Evolutionary conservation across 2,329 filamentous ascomycete species (phyloP), one percentile per base, ranked within the genome.

Genomic region (Elsinoe necatrix): DNA sequence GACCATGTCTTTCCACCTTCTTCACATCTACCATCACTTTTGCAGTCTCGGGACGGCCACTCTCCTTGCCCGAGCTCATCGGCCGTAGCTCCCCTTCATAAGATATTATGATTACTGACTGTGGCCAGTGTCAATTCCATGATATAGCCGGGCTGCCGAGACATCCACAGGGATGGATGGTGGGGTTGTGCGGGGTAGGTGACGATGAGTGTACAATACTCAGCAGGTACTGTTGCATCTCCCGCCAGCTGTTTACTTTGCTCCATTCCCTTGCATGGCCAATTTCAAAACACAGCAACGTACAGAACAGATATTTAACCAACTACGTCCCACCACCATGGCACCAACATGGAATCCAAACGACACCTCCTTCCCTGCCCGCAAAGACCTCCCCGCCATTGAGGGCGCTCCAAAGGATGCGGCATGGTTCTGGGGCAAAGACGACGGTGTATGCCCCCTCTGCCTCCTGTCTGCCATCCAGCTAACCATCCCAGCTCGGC

Each of bases 371-470:
- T 80, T 83, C 54, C 80, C 80, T 0, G 73, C 73, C 0, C 70
- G 78, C 12, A 75, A 76, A 55, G 75, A 82, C 52, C 70, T 83
- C 3, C 78, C 79, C 18, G 62, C 67, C 18, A 72, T 82, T 35
- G 68, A 74, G 1, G 76, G 75, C 31, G 78, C 78, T 1, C 80
- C 80, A 0, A 70, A 77, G 16, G 77, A 73, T 25, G 79, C 80
- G 16, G 79, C 80, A 16, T 83, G 80, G 80, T 76, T 81, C 23
- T 83, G 80, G 80, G 80, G 80, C 11, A 71, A 77, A 39, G 71
- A 80, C 63, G 80, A 81, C 61, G 69, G 73, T 61, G 73, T 80
- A 54, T 82, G 14, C 41, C n/a, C 12, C 20, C 8, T 21, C 16
- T 5, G 2, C 6, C 18, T 21, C n/a, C 9, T 16, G 20, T 16